phyloP scores from a whole-genome alignment of 2,329 filamentous ascomycete species.

The Colletotrichum shisoi region DNA sequence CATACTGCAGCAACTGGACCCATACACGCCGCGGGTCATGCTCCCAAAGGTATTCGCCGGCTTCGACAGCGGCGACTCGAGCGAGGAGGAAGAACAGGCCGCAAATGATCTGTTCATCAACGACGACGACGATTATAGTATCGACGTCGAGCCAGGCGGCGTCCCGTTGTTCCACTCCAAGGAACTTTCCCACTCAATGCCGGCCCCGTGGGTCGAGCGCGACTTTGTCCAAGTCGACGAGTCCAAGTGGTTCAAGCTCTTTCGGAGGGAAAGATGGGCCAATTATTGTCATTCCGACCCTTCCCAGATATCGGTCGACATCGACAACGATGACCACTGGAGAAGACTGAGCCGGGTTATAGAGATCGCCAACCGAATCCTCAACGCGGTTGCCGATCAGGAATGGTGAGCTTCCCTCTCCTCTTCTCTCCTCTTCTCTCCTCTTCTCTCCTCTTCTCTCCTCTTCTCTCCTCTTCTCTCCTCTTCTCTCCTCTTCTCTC shows the following conservation, averaged over 20 bases:
- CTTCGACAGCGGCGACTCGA: neutral
- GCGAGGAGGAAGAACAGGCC: neutral
- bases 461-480: too few species aligned
- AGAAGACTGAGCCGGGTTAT: neutral
- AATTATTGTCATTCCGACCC: neutral
- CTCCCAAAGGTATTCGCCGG: neutral
- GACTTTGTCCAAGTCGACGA: constrained; percentile 26
- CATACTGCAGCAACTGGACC: constrained; percentile 6
- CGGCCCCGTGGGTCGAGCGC: neutral
- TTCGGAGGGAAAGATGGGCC: constrained; percentile 17
- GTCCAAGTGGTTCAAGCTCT: constrained; percentile 20
- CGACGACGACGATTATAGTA: neutral
- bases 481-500: too few species aligned
- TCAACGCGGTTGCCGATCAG: neutral
- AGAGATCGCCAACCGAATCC: constrained; percentile 26
- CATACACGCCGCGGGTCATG: constrained; percentile 5
- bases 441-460: too few species aligned
- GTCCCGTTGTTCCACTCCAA: neutral
- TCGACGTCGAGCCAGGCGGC: neutral
- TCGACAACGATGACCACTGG: constrained; percentile 17
- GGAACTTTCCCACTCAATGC: too few species aligned
- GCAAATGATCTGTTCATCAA: neutral
- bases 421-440: too few species aligned
- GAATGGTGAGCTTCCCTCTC: constrained; percentile 2
- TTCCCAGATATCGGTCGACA: neutral